Evolutionary conservation across 805 yeast genomes (phyloP).

Genomic region (Kuraishia floccosa): DNA sequence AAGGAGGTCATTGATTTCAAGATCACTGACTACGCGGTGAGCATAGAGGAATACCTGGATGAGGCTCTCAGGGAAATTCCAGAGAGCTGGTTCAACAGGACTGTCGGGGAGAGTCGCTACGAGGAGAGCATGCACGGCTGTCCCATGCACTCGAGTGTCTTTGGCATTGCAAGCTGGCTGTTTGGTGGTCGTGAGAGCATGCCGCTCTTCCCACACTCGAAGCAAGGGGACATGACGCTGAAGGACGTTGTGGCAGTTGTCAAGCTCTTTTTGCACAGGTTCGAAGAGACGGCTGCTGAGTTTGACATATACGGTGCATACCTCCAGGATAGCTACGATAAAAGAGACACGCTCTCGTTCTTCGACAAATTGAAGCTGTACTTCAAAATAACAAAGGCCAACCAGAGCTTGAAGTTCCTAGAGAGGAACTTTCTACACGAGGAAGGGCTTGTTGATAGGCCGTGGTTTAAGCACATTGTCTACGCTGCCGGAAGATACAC

Average conservation of each 20-base stretch:
- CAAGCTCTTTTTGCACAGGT: conserved; percentile 3
- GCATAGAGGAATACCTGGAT: conserved; percentile 24
- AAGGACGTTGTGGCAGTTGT: not conserved
- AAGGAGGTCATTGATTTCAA: conserved; percentile 31
- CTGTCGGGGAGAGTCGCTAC: too few relatives aligned
- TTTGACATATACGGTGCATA: conserved; percentile 6
- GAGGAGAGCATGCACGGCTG: too few relatives aligned
- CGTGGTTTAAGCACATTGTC: conserved; percentile 50
- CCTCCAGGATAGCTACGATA: conserved; percentile 11
- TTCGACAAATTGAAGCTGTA: conserved; percentile 15
- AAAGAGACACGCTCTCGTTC: conserved; percentile 12
- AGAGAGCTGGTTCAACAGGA: conserved; percentile 19
- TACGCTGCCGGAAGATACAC: conserved; percentile 50
- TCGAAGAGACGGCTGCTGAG: conserved; percentile 4
- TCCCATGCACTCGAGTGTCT: not conserved
- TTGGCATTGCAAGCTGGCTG: not conserved
- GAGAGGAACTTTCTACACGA: conserved; percentile 35
- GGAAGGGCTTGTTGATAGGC: conserved; percentile 35
- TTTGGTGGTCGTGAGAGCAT: too few relatives aligned
- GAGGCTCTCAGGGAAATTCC: conserved; percentile 25
- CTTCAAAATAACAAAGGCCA: conserved; percentile 16
- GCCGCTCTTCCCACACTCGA: not conserved
- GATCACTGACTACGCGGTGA: conserved; percentile 24
- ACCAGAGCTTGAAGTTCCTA: conserved; percentile 25
- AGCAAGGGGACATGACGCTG: not conserved